phyloP scores from a whole-genome alignment of 352 stramenopile genomes.

The Phytophthora foliorum region DNA sequence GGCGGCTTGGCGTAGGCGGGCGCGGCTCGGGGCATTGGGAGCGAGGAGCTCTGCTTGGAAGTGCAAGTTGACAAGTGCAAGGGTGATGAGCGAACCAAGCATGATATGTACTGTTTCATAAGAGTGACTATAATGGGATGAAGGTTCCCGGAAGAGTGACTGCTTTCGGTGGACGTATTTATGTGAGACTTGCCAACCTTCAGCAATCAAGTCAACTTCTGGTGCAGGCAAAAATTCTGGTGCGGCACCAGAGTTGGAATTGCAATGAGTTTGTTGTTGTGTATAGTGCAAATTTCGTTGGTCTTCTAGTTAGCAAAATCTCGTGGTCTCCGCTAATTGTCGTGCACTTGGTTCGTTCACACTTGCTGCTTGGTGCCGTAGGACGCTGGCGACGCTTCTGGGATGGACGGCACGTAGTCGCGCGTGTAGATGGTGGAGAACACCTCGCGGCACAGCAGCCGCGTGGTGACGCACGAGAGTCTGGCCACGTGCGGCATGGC shows the following conservation, averaged over 20 bases:
- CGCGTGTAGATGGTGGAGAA: conserved; percentile 45
- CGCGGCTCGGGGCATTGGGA: conserved; percentile 10
- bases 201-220: conserved; percentile 12
- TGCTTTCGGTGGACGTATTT: conserved; percentile 10
- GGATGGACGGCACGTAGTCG: conserved; percentile 20
- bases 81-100: conserved; percentile 10
- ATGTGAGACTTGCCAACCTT: no score
- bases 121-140: not conserved
- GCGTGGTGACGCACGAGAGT: conserved; percentile 57
- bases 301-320: not conserved
- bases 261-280: conserved; percentile 2
- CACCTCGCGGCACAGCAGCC: conserved; percentile 58
- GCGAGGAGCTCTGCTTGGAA: not conserved
- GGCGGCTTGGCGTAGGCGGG: conserved; percentile 11
- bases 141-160: no score
- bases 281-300: conserved; percentile 22
- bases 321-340: conserved; percentile 6
- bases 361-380: conserved; percentile 45
- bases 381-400: conserved; percentile 8
- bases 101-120: not conserved
- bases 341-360: conserved; percentile 18
- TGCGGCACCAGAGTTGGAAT: conserved; percentile 1
- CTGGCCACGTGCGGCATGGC: conserved; percentile 61
- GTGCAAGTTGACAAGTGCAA: conserved; percentile 21
- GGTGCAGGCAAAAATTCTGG: conserved; percentile 16